Percentiles rank a stretch among this genome's conserved stretches.
These are phyloP conservation scores for Wallacemonas sp. DNA, from an alignment of 208 protist genomes.

Conservation along the genomic window DNA sequence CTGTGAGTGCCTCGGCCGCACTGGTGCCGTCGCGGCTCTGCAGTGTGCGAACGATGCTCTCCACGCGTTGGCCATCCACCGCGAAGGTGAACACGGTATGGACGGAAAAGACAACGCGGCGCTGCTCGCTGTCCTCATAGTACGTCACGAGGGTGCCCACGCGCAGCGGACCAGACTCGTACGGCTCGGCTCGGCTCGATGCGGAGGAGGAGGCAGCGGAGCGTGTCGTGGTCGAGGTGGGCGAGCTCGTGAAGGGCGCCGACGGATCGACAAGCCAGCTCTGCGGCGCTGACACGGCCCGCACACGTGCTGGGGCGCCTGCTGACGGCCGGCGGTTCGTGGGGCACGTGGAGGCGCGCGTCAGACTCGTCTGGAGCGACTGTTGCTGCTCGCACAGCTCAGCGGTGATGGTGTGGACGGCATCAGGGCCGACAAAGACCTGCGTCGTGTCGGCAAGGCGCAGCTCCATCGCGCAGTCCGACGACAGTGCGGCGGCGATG, in stretches of 20 bases:
- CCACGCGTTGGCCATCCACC: slow-evolving; percentile 24
- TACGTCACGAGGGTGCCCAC: slow-evolving; percentile 52
- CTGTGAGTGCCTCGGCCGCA: slow-evolving; percentile 29
- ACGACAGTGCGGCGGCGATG: slow-evolving; percentile 24
- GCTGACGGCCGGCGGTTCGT: not conserved
- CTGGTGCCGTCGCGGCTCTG: slow-evolving; percentile 22
- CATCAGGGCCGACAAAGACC: slow-evolving; percentile 17
- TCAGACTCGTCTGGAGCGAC: slow-evolving; percentile 30
- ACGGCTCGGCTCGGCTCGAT: slow-evolving; percentile 20
- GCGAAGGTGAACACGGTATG: slow-evolving; percentile 39
- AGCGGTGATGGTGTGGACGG: slow-evolving; percentile 43
- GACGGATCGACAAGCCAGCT: not conserved
- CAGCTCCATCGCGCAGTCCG: slow-evolving; percentile 30
- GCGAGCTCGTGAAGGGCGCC: not conserved
- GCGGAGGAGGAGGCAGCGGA: slow-evolving; percentile 17
- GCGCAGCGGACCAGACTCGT: slow-evolving; percentile 3
- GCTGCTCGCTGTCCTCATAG: slow-evolving; percentile 29
- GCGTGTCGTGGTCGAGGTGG: slow-evolving; percentile 11
- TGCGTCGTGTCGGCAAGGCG: slow-evolving; percentile 18
- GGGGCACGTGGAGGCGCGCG: slow-evolving; percentile 19
- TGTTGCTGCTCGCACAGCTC: slow-evolving; percentile 59
- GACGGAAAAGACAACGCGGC: slow-evolving; percentile 33
- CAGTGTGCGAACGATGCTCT: slow-evolving; percentile 45
- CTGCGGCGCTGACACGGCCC: slow-evolving; percentile 21
- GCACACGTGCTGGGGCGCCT: slow-evolving; percentile 5